Percentiles rank a stretch among this genome's conserved stretches.
Conservation (phyloP, 352 stramenopile genomes). For the Aphanomyces invadans region DNA sequence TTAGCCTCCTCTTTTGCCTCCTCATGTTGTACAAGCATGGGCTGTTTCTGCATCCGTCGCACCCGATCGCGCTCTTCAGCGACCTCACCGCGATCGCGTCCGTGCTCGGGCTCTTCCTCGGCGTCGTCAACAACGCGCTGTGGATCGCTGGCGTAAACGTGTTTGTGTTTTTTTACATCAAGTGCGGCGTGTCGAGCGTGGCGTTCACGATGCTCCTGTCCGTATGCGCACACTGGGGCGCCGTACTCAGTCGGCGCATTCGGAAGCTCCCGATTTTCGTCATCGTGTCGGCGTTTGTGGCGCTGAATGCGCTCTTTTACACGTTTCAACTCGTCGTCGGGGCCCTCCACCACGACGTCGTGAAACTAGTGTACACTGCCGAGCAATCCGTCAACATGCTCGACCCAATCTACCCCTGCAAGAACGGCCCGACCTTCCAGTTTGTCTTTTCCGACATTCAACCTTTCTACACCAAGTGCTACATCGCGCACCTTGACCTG, state of each 20-base stretch:
- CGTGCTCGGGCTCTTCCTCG: constrained; percentile 55
- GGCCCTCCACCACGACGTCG: constrained; percentile 56
- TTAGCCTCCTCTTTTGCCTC: constrained; percentile 71
- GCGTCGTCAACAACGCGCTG: constrained; percentile 80
- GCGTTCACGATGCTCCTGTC: constrained; percentile 85
- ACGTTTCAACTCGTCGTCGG: constrained; percentile 63
- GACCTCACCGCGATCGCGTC: constrained; percentile 82
- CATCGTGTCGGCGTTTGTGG: constrained; percentile 52
- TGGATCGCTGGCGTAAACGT: constrained; percentile 34
- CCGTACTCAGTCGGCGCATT: constrained; percentile 67
- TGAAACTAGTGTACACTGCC: constrained; percentile 60
- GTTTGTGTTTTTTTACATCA: constrained; percentile 80
- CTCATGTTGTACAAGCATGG: constrained; percentile 78
- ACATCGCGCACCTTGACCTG: constrained; percentile 36
- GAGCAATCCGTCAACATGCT: constrained; percentile 57
- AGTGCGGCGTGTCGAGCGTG: constrained; percentile 67
- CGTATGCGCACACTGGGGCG: constrained; percentile 84
- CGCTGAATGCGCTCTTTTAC: constrained; percentile 75
- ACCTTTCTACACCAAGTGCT: constrained; percentile 75
- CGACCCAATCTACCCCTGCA: constrained; percentile 64
- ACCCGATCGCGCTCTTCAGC: constrained; percentile 77
- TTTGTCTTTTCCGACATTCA: constrained; percentile 83
- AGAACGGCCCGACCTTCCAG: constrained; percentile 34
- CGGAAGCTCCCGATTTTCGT: constrained; percentile 66
- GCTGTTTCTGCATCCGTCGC: constrained; percentile 39